These are phyloP conservation scores for Penicillium olsonii DNA, from an alignment of 2,329 filamentous ascomycete genomes.

Conservation along the genomic window DNA sequence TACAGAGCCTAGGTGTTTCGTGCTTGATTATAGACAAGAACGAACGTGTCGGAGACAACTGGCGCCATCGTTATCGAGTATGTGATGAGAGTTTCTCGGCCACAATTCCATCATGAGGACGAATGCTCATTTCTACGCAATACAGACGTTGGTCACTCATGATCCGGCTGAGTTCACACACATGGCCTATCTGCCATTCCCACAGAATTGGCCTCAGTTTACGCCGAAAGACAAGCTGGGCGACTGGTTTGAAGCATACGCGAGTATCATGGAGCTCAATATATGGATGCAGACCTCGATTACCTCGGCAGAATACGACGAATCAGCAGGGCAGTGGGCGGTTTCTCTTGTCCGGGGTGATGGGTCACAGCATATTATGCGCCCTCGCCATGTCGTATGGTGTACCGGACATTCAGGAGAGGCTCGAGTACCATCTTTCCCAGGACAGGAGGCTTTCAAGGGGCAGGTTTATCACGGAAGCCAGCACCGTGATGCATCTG, in stretches of 20 bases:
- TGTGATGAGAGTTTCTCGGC: not conserved
- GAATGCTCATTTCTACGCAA: not conserved
- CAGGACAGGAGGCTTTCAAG: slow-evolving; percentile 43
- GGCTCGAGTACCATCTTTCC: slow-evolving; percentile 44
- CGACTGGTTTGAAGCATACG: slow-evolving; percentile 53
- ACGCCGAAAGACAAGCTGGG: slow-evolving; percentile 51
- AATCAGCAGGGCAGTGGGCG: slow-evolving; percentile 40
- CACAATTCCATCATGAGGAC: not conserved
- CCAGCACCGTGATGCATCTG: slow-evolving; percentile 44
- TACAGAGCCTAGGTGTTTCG: slow-evolving; percentile 43
- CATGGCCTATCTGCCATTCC: slow-evolving; percentile 43
- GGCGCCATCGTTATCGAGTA: slow-evolving; percentile 52
- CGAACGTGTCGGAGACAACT: slow-evolving; percentile 51
- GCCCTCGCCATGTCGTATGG: slow-evolving; percentile 51
- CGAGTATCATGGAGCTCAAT: slow-evolving; percentile 52
- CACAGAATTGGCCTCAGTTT: slow-evolving; percentile 45
- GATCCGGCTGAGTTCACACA: slow-evolving; percentile 44
- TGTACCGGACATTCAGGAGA: slow-evolving; percentile 50
- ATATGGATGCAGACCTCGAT: slow-evolving; percentile 46
- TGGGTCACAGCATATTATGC: slow-evolving; percentile 32
- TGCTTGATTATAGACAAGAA: slow-evolving; percentile 50
- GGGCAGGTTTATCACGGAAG: slow-evolving; percentile 49
- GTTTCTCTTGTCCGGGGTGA: slow-evolving; percentile 33
- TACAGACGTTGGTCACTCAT: slow-evolving; percentile 33
- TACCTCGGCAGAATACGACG: slow-evolving; percentile 43